A percentile compares a stretch with the other conserved stretches of the same genome.
These are phyloP conservation scores for Zancudomyces culisetae DNA, from an alignment of 371 early-diverging fungal genomes.

Conservation along the genomic window DNA sequence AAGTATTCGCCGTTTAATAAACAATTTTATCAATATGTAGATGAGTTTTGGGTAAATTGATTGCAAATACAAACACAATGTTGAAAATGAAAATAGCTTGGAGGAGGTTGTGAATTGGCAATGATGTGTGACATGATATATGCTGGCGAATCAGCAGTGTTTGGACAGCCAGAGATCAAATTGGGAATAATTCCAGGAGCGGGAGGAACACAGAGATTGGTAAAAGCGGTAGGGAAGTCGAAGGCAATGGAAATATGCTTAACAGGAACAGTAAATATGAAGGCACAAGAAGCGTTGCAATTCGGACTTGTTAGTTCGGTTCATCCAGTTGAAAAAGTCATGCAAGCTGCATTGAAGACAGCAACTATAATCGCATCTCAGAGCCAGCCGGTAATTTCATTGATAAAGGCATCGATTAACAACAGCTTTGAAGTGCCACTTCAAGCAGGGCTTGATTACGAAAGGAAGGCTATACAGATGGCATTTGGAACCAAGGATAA, in stretches of 20 bases:
- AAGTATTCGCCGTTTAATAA: no score
- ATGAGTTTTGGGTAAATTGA: no score
- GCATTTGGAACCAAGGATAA: slow-evolving; percentile 87
- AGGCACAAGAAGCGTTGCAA: slow-evolving; percentile 71
- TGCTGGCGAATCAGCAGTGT: slow-evolving; percentile 89
- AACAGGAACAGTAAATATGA: slow-evolving; percentile 64
- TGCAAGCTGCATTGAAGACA: slow-evolving; percentile 79
- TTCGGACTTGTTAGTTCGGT: slow-evolving; percentile 80
- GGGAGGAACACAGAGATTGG: slow-evolving; percentile 80
- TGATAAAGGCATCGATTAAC: slow-evolving; percentile 93
- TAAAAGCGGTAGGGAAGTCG: slow-evolving; percentile 88
- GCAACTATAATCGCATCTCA: slow-evolving; percentile 66
- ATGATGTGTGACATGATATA: slow-evolving; percentile 98
- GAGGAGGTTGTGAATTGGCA: slow-evolving; percentile 96
- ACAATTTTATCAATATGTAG: no score
- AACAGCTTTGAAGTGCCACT: slow-evolving; percentile 73
- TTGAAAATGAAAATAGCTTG: slow-evolving; percentile 41
- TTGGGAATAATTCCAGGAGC: slow-evolving; percentile 84
- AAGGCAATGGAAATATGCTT: slow-evolving; percentile 95
- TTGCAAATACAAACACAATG: background rate
- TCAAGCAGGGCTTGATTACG: slow-evolving; percentile 70
- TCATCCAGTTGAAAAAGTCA: slow-evolving; percentile 64
- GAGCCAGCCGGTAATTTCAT: slow-evolving; percentile 73
- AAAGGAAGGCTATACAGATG: slow-evolving; percentile 85
- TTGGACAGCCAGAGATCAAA: slow-evolving; percentile 97